These are phyloP conservation scores for Claviceps pusilla DNA, from an alignment of 2,329 filamentous ascomycete species.

Conservation along the genomic window DNA sequence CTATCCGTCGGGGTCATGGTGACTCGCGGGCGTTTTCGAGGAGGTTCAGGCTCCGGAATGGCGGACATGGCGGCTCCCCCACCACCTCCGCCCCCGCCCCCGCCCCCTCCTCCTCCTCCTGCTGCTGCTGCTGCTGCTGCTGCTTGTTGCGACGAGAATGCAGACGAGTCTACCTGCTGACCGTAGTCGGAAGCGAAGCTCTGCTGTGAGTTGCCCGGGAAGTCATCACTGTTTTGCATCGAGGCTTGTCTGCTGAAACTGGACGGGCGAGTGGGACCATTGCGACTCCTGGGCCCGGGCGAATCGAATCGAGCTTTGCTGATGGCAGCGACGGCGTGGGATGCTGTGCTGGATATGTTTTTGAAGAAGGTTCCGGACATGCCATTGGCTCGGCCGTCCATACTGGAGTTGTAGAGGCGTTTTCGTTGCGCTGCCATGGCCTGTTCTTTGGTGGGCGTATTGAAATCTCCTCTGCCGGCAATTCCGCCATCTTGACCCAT, in stretches of 20 bases:
- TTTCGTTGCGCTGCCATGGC: slow-evolving; percentile 94
- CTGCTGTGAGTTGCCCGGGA: slow-evolving; percentile 67
- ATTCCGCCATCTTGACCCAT: slow-evolving; percentile 61
- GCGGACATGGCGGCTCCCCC: slow-evolving; percentile 16
- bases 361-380: slow-evolving; percentile 85
- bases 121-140: not conserved
- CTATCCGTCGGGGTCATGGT: slow-evolving; percentile 40
- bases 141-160: slow-evolving; percentile 49
- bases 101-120: no score
- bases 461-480: slow-evolving; percentile 59
- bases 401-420: slow-evolving; percentile 60
- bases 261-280: slow-evolving; percentile 49
- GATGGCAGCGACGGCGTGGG: slow-evolving; percentile 85
- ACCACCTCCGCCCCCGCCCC: slow-evolving; percentile 6
- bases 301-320: slow-evolving; percentile 93
- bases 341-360: slow-evolving; percentile 87
- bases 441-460: slow-evolving; percentile 96
- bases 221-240: slow-evolving; percentile 53
- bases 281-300: slow-evolving; percentile 53
- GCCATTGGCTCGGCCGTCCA: slow-evolving; percentile 52
- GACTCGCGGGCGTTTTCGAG: slow-evolving; percentile 60
- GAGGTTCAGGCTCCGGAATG: slow-evolving; percentile 53
- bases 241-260: slow-evolving; percentile 59
- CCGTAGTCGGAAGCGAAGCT: slow-evolving; percentile 65
- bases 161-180: slow-evolving; percentile 56